phyloP scores from a whole-genome alignment of 257 asterid species.

The Mentha longifolia region DNA sequence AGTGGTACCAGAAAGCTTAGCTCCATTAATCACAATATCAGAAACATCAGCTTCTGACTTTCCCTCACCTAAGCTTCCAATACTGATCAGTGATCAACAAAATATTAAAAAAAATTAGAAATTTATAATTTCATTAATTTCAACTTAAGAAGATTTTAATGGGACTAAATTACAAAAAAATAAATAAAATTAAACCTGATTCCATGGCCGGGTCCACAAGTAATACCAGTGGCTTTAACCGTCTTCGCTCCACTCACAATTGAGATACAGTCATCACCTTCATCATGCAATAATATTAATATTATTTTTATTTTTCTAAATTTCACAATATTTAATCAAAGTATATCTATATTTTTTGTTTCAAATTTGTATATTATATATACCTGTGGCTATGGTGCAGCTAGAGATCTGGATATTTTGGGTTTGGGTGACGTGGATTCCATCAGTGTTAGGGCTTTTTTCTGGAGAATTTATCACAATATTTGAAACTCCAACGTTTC shows the following conservation, averaged over 20 bases:
- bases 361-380: too few species aligned
- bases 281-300: constrained; percentile 13
- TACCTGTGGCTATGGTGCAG: constrained; percentile 70
- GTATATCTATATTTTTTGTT: too few species aligned
- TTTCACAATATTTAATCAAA: neutral
- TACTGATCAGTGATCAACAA: constrained; percentile 32
- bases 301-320: neutral
- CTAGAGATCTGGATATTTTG: constrained; percentile 54
- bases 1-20: constrained; percentile 63
- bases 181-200: constrained; percentile 55
- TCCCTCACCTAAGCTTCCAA: constrained; percentile 81
- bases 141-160: neutral
- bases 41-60: constrained; percentile 68
- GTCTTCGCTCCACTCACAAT: constrained; percentile 63
- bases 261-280: constrained; percentile 93
- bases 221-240: constrained; percentile 50
- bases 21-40: constrained; percentile 62
- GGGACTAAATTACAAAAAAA: neutral
- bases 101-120: neutral
- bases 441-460: constrained; percentile 85
- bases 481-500: constrained; percentile 51
- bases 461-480: constrained; percentile 59
- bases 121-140: neutral
- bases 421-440: constrained; percentile 68
- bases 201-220: constrained; percentile 97